Evolutionary conservation across 2,329 filamentous ascomycete species (phyloP).

Genomic region (Chalaropsis thielavioides): DNA sequence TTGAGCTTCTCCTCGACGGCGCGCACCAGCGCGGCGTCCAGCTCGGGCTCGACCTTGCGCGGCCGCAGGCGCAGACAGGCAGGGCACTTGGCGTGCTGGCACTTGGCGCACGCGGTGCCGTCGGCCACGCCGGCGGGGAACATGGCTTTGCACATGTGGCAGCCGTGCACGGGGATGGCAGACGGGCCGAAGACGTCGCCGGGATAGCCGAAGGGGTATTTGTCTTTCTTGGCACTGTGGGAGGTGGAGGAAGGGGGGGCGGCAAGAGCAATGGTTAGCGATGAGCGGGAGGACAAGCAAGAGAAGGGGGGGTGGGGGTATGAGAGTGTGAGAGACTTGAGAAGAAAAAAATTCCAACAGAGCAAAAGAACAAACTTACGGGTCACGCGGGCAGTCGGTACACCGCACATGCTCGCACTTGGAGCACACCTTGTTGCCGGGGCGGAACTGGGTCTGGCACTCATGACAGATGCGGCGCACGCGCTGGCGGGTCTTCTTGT

Average conservation of each 20-base stretch:
- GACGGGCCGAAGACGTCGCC: conserved; percentile 45
- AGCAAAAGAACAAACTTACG: conserved; percentile 40
- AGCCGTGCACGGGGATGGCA: conserved; percentile 41
- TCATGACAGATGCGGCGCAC: conserved; percentile 63
- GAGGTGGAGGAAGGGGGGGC: too few relatives aligned
- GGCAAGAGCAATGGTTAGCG: conserved; percentile 14
- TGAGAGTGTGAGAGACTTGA: background rate
- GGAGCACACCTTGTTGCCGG: conserved; percentile 47
- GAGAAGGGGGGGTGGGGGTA: too few relatives aligned
- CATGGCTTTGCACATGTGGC: conserved; percentile 47
- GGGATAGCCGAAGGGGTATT: conserved; percentile 56
- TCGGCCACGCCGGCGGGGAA: conserved; percentile 38
- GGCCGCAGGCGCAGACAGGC: conserved; percentile 44
- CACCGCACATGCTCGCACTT: conserved; percentile 61
- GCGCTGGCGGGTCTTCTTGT: conserved; percentile 56
- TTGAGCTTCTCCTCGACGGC: conserved; percentile 42
- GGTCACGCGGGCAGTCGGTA: conserved; percentile 66
- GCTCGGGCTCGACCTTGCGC: conserved; percentile 45
- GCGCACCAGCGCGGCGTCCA: conserved; percentile 45
- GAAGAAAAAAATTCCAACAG: background rate
- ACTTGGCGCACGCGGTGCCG: conserved; percentile 43
- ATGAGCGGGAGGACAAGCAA: background rate
- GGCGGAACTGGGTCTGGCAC: conserved; percentile 49
- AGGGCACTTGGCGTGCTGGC: conserved; percentile 44
- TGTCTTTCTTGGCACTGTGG: conserved; percentile 47